Evolutionary conservation across 2,329 filamentous ascomycete genomes (phyloP), one percentile per base, ranked within the genome.

Genomic region (Aaosphaeria arxii): DNA sequence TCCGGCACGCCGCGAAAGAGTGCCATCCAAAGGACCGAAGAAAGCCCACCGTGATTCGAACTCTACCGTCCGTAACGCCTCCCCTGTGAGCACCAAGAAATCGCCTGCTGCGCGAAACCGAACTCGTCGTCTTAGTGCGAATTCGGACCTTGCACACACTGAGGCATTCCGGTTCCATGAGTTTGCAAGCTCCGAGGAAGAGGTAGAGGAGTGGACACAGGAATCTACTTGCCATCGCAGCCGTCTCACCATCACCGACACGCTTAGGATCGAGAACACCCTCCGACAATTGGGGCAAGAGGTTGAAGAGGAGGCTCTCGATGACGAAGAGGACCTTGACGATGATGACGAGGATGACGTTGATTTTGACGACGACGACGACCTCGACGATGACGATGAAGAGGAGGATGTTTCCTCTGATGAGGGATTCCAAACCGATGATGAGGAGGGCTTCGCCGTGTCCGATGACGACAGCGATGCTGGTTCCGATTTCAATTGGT

Each of bases 181-280:
- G 62, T 97, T 97, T 67, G 92, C 89, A 40, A 91, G 87, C 65
- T 91, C 89, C 43, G 83, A 89, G 50, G 89, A 87, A 38, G 84
- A 89, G 49, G 88, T 94, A 52, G 91, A 96, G 49, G 91, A 96
- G 60, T 99, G 94, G 94, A 89, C 95, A 30, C 84, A 87, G 47
- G 86, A 89, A 60, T 77, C 82, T 32, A 77, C 80, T 6, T 80
- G 82, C 31, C 77, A 84, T 55, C 79, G 79, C 47, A 79, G 79
- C 43, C 90, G 89, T 62, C 78, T 99, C 36, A 97, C 91, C 4
- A 86, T 99, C 55, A 85, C 87, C 57, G 94, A 97, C 66, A 95
- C 91, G 4, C 78, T 99, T 56, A 81, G 84, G 67, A 95, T 95
- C 71, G 94, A 99, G 72, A 91, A 90, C 53, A 84, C 84, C 30